Percentiles rank a stretch among this genome's conserved stretches.
phyloP scores from a whole-genome alignment of 108 stramenopile species.

The Skeletonema tropicum region DNA sequence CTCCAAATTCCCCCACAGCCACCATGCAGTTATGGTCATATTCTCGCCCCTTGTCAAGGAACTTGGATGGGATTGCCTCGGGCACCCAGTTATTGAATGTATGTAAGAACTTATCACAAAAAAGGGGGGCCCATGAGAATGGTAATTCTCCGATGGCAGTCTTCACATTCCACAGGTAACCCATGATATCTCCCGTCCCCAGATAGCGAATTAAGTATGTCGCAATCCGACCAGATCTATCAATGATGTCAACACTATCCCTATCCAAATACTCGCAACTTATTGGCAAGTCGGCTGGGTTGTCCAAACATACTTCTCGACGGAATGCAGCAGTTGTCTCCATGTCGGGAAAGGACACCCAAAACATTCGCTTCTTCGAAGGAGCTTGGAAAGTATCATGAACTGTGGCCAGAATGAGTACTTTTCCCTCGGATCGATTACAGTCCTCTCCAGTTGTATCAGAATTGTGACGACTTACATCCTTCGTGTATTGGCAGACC shows the following conservation, averaged over 20 bases:
- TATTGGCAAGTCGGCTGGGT: constrained; percentile 77
- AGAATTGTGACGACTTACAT: constrained; percentile 82
- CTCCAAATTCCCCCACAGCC: constrained; percentile 80
- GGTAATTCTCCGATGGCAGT: constrained; percentile 64
- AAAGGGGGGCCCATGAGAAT: constrained; percentile 58
- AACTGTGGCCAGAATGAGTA: constrained; percentile 83
- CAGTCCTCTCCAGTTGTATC: constrained; percentile 78
- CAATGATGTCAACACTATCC: constrained; percentile 85
- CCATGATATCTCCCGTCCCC: constrained; percentile 71
- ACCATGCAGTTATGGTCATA: constrained; percentile 77
- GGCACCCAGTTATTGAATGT: constrained; percentile 64
- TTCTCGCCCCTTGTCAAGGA: constrained; percentile 55
- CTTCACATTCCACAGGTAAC: constrained; percentile 70
- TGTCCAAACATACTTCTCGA: constrained; percentile 74
- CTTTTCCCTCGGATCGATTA: constrained; percentile 88
- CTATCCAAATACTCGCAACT: constrained; percentile 84
- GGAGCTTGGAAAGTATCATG: constrained; percentile 86
- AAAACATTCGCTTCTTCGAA: constrained; percentile 64
- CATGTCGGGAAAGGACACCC: constrained; percentile 77
- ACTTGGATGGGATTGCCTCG: constrained; percentile 54
- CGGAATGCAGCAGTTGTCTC: constrained; percentile 76
- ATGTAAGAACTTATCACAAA: constrained; percentile 67
- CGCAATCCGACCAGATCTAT: constrained; percentile 69
- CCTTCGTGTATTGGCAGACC: constrained; percentile 57
- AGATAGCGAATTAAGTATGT: constrained; percentile 66